These are phyloP conservation scores for Saccharomyces hybrid DNA, from an alignment of 1,139 yeast genomes.

Conservation along the genomic window DNA sequence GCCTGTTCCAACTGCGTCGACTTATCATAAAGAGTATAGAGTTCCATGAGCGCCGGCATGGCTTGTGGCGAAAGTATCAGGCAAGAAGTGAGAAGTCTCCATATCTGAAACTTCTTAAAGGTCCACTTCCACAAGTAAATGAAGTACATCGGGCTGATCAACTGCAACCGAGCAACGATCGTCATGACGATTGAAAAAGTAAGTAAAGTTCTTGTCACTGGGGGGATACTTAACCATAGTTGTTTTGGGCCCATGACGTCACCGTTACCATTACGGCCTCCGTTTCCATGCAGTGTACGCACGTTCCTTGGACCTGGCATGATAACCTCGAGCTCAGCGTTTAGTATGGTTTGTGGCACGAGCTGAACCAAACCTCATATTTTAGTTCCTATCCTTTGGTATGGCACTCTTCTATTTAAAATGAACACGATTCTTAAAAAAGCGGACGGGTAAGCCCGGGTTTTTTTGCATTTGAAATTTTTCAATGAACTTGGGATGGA, in stretches of 20 bases:
- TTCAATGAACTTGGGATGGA: conserved; percentile 1
- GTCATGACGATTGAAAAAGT: conserved; percentile 6
- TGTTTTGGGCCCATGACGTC: not conserved
- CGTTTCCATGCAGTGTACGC: not conserved
- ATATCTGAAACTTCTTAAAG: conserved; percentile 17
- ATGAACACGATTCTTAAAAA: not conserved
- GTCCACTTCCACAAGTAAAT: conserved; percentile 14
- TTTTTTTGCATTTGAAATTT: not conserved
- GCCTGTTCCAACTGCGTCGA: conserved; percentile 23
- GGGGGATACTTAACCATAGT: conserved; percentile 16
- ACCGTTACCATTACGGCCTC: not conserved
- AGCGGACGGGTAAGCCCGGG: not conserved
- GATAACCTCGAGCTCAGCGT: not conserved
- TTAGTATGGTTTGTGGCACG: not conserved
- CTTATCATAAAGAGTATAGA: conserved; percentile 25
- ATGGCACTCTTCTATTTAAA: not conserved
- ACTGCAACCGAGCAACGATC: conserved; percentile 1
- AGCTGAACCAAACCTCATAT: no score
- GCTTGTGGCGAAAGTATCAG: conserved; percentile 21
- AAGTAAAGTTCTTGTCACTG: conserved; percentile 16
- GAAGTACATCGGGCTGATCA: conserved; percentile 7
- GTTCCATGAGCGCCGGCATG: conserved; percentile 24
- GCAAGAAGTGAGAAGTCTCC: conserved; percentile 27
- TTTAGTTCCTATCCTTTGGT: not conserved
- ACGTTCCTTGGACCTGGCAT: conserved; percentile 1